Evolutionary conservation across 1,284 basidiomycete species (phyloP), one percentile per base, ranked within the genome.

Genomic region (Ceratobasidium papillatum): DNA sequence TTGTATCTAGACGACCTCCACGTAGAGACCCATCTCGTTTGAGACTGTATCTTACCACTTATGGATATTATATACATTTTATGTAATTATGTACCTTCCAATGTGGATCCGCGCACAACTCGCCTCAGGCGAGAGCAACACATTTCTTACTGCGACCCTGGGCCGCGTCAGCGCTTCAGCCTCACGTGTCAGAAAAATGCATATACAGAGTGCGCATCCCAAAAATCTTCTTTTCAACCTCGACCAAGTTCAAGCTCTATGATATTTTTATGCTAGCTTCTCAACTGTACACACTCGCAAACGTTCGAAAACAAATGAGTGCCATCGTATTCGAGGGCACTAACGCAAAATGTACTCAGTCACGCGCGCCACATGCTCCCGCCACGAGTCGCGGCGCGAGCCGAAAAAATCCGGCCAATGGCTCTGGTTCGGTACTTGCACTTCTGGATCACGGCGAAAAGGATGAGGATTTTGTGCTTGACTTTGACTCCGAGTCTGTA

Each of bases 401-500:
- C 22, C 52, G 52, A 30, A 58, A 71, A 54, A 36, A 41, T 30
- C 45, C 63, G 25, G 17, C 63, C 19, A 12, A 9, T 30, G 27
- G 45, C 45, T 51, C 45, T 65, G 25, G 32, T 27, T 47, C 63
- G 22, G 36, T 45, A 11, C 59, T 62, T 54, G 52, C 54, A 32
- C 38, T 58, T n/a, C 54, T 71, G 7, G 30, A 68, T 19, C 49
- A 38, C 36, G 54, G 41, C n/a, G 54, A 71, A 45, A 58, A 58
- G 9, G 66, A 71, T 19, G 66, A 71, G 7, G 66, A 71, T 2
- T 71, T 71, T 59, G 66, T 56, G 11, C 34, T 59, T 7, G 66
- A 59, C 25, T 71, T 71, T 59, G 66, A 71, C 34, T 58, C 54
- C 8, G 65, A 68, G 30, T 68, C 65, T 43, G 51, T 68, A 5